Evolutionary conservation across 2,329 filamentous ascomycete genomes (phyloP).

Genomic region (Gyromitra esculenta): DNA sequence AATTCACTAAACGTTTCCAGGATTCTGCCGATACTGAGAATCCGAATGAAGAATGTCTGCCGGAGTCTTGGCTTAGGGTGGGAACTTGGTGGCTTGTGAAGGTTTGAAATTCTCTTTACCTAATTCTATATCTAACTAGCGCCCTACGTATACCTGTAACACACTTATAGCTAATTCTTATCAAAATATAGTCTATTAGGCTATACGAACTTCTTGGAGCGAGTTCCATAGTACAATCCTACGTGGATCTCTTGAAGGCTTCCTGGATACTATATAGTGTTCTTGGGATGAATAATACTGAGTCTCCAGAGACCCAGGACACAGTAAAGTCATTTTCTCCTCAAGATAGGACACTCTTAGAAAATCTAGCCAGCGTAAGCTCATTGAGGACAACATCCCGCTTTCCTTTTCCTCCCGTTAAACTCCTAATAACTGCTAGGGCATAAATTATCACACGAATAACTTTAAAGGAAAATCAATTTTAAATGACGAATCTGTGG

Average conservation of each 20-base stretch:
- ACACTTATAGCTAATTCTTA: neutral
- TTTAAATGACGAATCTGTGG: neutral
- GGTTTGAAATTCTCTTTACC: neutral
- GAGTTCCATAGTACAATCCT: neutral
- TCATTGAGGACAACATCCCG: neutral
- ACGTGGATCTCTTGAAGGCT: constrained; percentile 34
- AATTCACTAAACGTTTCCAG: neutral
- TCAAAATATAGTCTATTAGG: constrained; percentile 12
- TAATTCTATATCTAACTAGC: neutral
- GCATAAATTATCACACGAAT: constrained; percentile 11
- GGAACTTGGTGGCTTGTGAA: constrained; percentile 49
- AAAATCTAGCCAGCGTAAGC: constrained; percentile 30
- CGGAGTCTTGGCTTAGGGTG: constrained; percentile 20
- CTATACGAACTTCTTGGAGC: constrained; percentile 5
- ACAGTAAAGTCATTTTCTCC: constrained; percentile 17
- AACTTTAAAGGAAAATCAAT: constrained; percentile 16
- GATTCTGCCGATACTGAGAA: constrained; percentile 1
- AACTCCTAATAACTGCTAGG: constrained; percentile 8
- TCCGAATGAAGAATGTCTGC: neutral
- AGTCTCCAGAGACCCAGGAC: constrained; percentile 18
- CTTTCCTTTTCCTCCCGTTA: neutral
- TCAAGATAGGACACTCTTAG: constrained; percentile 20
- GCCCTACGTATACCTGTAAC: too few species aligned
- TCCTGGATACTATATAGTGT: constrained; percentile 39
- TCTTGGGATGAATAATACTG: constrained; percentile 18